A percentile compares a stretch with the other conserved stretches of the same genome.
These are phyloP conservation scores for Pseudocercospora fuligena DNA, from an alignment of 2,329 filamentous ascomycete genomes.

Conservation along the genomic window DNA sequence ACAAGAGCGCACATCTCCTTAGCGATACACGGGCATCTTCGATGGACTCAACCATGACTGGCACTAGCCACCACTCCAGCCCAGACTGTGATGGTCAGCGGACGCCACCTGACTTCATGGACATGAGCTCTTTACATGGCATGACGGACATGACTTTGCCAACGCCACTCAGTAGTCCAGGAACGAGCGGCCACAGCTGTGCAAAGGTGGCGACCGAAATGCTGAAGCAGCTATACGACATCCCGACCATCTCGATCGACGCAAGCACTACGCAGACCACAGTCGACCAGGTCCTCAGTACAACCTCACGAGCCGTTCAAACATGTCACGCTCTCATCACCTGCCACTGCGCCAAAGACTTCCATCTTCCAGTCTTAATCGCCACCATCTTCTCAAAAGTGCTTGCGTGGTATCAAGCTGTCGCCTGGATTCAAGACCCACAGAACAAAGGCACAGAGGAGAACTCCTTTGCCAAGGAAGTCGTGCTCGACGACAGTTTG, in stretches of 20 bases:
- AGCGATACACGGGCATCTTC: background rate
- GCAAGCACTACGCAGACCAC: conserved; percentile 19
- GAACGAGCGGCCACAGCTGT: conserved; percentile 16
- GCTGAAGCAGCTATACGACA: conserved; percentile 25
- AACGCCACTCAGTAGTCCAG: conserved; percentile 5
- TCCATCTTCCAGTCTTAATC: conserved; percentile 23
- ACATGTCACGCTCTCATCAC: conserved; percentile 24
- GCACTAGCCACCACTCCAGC: conserved; percentile 17
- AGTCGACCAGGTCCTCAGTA: conserved; percentile 26
- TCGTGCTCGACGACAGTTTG: conserved; percentile 24
- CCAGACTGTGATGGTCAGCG: conserved; percentile 13
- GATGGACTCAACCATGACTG: conserved; percentile 9
- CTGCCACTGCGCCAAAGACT: conserved; percentile 27
- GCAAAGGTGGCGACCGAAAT: conserved; percentile 24
- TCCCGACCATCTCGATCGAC: conserved; percentile 22
- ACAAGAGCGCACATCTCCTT: conserved; percentile 20
- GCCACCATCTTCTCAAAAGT: conserved; percentile 25
- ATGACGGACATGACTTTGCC: conserved; percentile 10
- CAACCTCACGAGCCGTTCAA: conserved; percentile 21
- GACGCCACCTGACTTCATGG: conserved; percentile 1
- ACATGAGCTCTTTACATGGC: conserved; percentile 7
- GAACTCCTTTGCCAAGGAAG: conserved; percentile 10
- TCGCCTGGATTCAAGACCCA: conserved; percentile 23
- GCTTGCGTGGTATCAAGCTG: conserved; percentile 26
- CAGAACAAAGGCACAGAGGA: background rate